Conservation (phyloP, 2,329 filamentous ascomycete genomes). For the Aspergillus sp. region DNA sequence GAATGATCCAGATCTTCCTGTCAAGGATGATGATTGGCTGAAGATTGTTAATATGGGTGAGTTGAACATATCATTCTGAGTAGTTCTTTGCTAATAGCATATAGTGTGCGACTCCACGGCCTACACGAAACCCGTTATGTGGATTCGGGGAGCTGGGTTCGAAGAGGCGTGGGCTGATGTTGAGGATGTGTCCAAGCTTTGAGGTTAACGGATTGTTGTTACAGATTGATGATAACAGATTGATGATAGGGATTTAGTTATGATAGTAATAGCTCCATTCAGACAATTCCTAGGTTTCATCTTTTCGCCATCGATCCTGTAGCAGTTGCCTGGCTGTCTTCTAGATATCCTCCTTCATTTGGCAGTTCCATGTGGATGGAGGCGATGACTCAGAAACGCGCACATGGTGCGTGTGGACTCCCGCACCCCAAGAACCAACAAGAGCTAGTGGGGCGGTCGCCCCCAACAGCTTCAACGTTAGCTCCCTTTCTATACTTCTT, state of each 20-base stretch:
- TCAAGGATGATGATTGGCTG: constrained; percentile 45
- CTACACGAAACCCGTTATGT: constrained; percentile 23
- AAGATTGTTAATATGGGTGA: constrained; percentile 45
- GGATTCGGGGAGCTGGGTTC: constrained; percentile 42
- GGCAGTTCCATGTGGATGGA: no score
- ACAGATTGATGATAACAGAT: no score
- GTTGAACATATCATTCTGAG: constrained; percentile 7
- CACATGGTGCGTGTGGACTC: no score
- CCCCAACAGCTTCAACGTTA: constrained; percentile 32
- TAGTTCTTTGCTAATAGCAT: not conserved
- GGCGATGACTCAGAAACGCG: no score
- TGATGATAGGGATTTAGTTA: no score
- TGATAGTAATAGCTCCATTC: no score
- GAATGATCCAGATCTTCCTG: constrained; percentile 24
- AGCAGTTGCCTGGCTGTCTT: not conserved
- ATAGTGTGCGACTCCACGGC: constrained; percentile 38
- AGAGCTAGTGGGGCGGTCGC: constrained; percentile 26
- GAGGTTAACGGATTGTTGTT: not conserved
- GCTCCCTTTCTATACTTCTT: constrained; percentile 6
- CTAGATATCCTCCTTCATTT: no score
- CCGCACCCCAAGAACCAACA: constrained; percentile 15
- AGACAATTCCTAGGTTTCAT: no score
- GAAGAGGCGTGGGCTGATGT: constrained; percentile 40
- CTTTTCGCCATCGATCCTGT: not conserved
- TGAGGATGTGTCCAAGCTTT: constrained; percentile 19